phyloP scores from a whole-genome alignment of 1,139 yeast genomes.

The Kodamaea alishanica region DNA sequence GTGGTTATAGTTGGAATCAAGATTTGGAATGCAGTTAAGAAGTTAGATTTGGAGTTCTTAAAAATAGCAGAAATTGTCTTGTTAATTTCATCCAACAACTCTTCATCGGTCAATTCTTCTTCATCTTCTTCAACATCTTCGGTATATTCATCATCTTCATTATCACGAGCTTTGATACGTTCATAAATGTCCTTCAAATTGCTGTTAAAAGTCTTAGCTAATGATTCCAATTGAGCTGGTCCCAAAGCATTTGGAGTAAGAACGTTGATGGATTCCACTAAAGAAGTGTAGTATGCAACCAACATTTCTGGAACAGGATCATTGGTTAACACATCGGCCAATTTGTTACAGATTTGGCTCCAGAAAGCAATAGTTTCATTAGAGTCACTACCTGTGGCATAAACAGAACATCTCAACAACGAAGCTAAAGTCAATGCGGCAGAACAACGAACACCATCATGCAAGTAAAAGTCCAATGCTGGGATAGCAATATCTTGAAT shows the following conservation, averaged over 20 bases:
- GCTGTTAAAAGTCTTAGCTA: constrained; percentile 58
- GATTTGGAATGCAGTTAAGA: constrained; percentile 62
- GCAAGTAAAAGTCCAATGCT: constrained; percentile 84
- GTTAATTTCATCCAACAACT: constrained; percentile 78
- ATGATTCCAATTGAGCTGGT: constrained; percentile 51
- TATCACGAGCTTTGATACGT: constrained; percentile 69
- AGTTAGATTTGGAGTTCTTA: constrained; percentile 55
- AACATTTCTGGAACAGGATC: constrained; percentile 86
- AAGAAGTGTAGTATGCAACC: constrained; percentile 70
- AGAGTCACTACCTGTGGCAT: constrained; percentile 56
- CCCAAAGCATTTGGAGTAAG: constrained; percentile 63
- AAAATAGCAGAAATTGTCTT: constrained; percentile 74
- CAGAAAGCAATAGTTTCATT: constrained; percentile 64
- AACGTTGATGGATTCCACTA: constrained; percentile 63
- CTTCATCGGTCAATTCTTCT: constrained; percentile 87
- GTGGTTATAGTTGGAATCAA: constrained; percentile 54
- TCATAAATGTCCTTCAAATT: constrained; percentile 67
- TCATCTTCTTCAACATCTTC: constrained; percentile 78
- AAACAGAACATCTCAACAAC: constrained; percentile 62
- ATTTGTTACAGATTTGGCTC: constrained; percentile 65
- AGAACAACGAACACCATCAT: constrained; percentile 90
- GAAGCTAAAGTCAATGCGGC: constrained; percentile 85
- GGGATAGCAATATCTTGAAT: constrained; percentile 80
- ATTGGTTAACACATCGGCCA: constrained; percentile 62
- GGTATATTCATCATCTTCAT: constrained; percentile 67